A percentile compares a stretch with the other conserved stretches of the same genome.
Conservation (phyloP, 2,329 filamentous ascomycete genomes). For the Erysiphe pulchra region DNA sequence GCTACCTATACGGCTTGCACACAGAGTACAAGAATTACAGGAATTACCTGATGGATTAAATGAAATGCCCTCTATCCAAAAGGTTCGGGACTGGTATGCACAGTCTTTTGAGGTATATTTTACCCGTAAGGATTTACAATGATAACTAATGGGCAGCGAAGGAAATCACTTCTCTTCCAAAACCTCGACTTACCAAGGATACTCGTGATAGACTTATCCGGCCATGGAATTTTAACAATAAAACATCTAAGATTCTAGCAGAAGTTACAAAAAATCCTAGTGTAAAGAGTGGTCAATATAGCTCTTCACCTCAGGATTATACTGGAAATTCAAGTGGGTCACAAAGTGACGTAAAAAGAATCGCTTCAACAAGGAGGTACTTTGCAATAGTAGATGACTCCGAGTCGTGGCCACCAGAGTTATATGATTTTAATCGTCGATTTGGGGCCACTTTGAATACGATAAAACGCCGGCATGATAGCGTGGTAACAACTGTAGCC, state of each 20-base stretch:
- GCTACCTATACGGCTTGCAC: slow-evolving; percentile 83
- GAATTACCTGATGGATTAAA: slow-evolving; percentile 85
- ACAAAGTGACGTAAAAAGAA: slow-evolving; percentile 24
- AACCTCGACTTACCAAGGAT: slow-evolving; percentile 50
- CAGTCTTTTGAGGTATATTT: slow-evolving; percentile 82
- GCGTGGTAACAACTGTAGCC: slow-evolving; percentile 92
- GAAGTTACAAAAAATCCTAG: slow-evolving; percentile 80
- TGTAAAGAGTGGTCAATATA: slow-evolving; percentile 60
- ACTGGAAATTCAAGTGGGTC: slow-evolving; percentile 18
- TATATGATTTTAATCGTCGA: slow-evolving; percentile 78
- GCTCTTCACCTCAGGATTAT: slow-evolving; percentile 23
- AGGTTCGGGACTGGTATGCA: slow-evolving; percentile 94
- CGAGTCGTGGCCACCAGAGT: slow-evolving; percentile 75
- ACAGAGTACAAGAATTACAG: slow-evolving; percentile 82
- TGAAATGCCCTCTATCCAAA: slow-evolving; percentile 91
- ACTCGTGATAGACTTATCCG: slow-evolving; percentile 56
- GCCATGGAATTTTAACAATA: slow-evolving; percentile 27
- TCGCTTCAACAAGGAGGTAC: slow-evolving; percentile 41
- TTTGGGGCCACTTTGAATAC: slow-evolving; percentile 74
- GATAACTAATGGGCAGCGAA: slow-evolving; percentile 17
- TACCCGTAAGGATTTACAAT: slow-evolving; percentile 22
- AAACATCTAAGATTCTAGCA: slow-evolving; percentile 40
- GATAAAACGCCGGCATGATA: slow-evolving; percentile 89
- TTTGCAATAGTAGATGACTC: slow-evolving; percentile 80
- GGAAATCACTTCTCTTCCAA: slow-evolving; percentile 76